phyloP scores from a whole-genome alignment of 768 basidiomycete genomes.

The Cytidiella melzeri region DNA sequence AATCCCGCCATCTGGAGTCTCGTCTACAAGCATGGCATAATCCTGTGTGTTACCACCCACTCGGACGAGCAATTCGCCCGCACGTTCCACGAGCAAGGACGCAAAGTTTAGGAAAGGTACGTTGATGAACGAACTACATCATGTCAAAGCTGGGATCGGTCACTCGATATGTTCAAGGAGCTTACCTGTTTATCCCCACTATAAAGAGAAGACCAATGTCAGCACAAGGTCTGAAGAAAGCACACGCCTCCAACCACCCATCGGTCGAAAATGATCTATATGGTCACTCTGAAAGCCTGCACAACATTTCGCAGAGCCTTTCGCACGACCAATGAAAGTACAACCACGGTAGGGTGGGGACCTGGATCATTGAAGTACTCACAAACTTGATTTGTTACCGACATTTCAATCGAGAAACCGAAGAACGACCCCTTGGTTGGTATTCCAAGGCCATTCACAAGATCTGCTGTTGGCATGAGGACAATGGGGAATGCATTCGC shows the following conservation, averaged over 20 bases:
- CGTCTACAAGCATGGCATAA: slow-evolving; percentile 27
- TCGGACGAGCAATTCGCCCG: slow-evolving; percentile 32
- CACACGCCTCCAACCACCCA: background rate
- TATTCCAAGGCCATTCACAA: slow-evolving; percentile 32
- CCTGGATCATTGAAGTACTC: slow-evolving; percentile 24
- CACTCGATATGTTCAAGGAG: too few relatives aligned
- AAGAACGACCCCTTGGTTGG: slow-evolving; percentile 51
- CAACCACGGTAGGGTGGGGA: too few relatives aligned
- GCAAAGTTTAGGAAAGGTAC: slow-evolving; percentile 45
- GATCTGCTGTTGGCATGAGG: slow-evolving; percentile 15
- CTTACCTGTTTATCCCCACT: slow-evolving; percentile 14
- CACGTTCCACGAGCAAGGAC: slow-evolving; percentile 36
- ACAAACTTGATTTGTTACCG: slow-evolving; percentile 62
- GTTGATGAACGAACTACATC: slow-evolving; percentile 18
- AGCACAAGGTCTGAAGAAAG: background rate
- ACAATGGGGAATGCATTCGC: slow-evolving; percentile 18
- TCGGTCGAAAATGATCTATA: too few relatives aligned
- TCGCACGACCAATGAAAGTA: background rate
- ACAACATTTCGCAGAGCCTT: too few relatives aligned
- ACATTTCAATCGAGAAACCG: slow-evolving; percentile 75
- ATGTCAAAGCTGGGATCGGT: too few relatives aligned
- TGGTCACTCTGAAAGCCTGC: too few relatives aligned
- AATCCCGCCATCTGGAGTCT: slow-evolving; percentile 10
- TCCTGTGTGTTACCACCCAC: slow-evolving; percentile 53
- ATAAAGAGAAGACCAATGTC: background rate